Evolutionary conservation across 306 rosid species (phyloP), one percentile per base, ranked within the genome.

Genomic region (Acmispon strigosus): DNA sequence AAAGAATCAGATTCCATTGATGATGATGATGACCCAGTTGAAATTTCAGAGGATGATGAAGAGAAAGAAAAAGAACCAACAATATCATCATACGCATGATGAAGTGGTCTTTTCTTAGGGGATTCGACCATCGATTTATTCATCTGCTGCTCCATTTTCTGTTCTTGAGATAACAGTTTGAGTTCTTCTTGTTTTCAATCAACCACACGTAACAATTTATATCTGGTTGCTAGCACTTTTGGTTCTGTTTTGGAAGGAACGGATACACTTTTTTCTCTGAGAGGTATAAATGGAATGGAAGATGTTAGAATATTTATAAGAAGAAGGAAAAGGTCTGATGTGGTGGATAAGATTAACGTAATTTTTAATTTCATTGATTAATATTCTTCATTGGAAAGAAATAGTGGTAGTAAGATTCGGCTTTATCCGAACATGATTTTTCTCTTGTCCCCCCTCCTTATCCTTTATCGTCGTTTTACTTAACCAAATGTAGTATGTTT

Each of bases 291-390:
- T 54, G 64, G 74, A 68, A 73, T 43, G 51, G 67, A 58, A 62
- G 72, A 45, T 22, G 7, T 27, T n/a, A 54, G 20, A 19, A 14
- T 64, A 67, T 77, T 27, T 62, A 79, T 65, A 78, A 44, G 71
- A 43, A 32, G 8, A 32, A 32, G 8, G 37, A 32, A 68, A 73
- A 7, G 16, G 17, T 54, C 5, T 19, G 45, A 48, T 45, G 39
- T 57, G 69, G 81, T 47, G 77, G 84, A 75, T 79, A 83, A 79
- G 84, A 76, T 66, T 60, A 69, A 70, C 12, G 73, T 44, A 9
- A 56, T 37, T 20, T 20, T 67, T 50, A 6, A 10, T 65, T 32
- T 18, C 42, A 34, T 32, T 49, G 18, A 39, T 52, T 52, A 3
- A 62, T 76, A 24, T 75, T 71, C 65, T 29, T 45, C 6, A 6